These are phyloP conservation scores for Pichia sp. DNA, from an alignment of 1,139 yeast species.

Conservation along the genomic window DNA sequence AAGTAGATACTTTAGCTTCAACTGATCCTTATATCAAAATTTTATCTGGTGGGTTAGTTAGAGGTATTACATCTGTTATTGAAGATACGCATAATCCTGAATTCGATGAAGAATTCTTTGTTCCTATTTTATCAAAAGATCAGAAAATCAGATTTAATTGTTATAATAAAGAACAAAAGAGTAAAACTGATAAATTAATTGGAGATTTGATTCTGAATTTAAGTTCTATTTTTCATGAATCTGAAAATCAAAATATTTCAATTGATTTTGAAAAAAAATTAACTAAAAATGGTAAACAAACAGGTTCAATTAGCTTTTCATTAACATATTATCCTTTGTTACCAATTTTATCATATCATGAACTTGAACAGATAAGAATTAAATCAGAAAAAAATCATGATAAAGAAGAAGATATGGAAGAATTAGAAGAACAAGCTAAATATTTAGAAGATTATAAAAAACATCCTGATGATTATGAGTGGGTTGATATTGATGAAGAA, in stretches of 20 bases:
- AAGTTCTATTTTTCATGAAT: slow-evolving; percentile 11
- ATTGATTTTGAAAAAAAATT: slow-evolving; percentile 9
- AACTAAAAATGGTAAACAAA: slow-evolving; percentile 22
- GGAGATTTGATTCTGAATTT: slow-evolving; percentile 46
- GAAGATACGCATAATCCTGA: slow-evolving; percentile 46
- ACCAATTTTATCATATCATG: slow-evolving; percentile 55
- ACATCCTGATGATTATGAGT: slow-evolving; percentile 57
- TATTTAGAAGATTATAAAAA: slow-evolving; percentile 46
- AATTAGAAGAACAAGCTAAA: slow-evolving; percentile 34
- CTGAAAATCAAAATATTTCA: slow-evolving; percentile 9
- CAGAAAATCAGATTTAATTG: slow-evolving; percentile 54
- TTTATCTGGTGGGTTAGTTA: slow-evolving; percentile 49
- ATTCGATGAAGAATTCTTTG: slow-evolving; percentile 52
- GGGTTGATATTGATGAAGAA: slow-evolving; percentile 45
- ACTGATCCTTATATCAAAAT: slow-evolving; percentile 69
- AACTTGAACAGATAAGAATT: slow-evolving; percentile 37
- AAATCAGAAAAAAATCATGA: slow-evolving; percentile 31
- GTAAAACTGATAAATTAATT: slow-evolving; percentile 56
- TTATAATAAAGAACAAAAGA: slow-evolving; percentile 59
- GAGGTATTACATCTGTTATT: slow-evolving; percentile 49
- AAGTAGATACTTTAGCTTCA: slow-evolving; percentile 59
- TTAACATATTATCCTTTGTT: slow-evolving; percentile 39
- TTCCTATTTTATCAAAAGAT: slow-evolving; percentile 58
- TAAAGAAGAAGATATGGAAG: slow-evolving; percentile 26
- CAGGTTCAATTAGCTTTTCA: slow-evolving; percentile 44